These are phyloP conservation scores for Amanita rimosa DNA, from an alignment of 768 basidiomycete genomes.

Conservation along the genomic window DNA sequence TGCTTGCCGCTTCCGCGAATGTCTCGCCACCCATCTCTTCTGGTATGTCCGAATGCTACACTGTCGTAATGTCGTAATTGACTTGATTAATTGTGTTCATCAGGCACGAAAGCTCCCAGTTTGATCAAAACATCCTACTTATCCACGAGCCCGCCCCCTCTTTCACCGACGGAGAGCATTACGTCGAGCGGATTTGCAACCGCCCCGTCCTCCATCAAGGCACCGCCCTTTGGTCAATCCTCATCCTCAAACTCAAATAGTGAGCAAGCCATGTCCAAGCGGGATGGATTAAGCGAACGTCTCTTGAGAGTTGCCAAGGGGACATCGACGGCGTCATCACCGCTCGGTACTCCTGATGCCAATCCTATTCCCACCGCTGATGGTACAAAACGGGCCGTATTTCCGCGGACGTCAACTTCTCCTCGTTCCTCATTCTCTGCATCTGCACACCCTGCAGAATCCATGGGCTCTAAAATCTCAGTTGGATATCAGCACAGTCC, in stretches of 20 bases:
- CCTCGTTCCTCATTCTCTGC: background rate
- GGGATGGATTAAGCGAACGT: conserved; percentile 31
- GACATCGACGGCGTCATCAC: background rate
- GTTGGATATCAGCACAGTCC: conserved; percentile 15
- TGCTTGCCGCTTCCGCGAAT: conserved; percentile 7
- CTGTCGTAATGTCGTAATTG: background rate
- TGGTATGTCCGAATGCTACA: background rate
- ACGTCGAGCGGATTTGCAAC: conserved; percentile 4
- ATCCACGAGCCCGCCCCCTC: background rate
- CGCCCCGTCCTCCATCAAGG: conserved; percentile 4
- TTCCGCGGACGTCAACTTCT: background rate
- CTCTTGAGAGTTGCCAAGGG: conserved; percentile 27
- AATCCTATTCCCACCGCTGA: background rate
- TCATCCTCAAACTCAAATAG: conserved; percentile 8
- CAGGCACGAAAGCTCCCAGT: background rate
- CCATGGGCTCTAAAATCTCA: background rate
- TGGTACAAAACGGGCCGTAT: background rate
- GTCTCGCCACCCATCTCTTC: background rate
- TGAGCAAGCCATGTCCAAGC: conserved; percentile 13
- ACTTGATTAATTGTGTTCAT: background rate
- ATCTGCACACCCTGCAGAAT: background rate
- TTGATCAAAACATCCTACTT: background rate
- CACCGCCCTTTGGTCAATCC: background rate
- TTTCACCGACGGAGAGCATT: conserved; percentile 3
- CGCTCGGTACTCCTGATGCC: background rate